Base-by-base conservation (phyloP, 2,329 filamentous ascomycete genomes). In the Aspergillus cejpii region DNA sequence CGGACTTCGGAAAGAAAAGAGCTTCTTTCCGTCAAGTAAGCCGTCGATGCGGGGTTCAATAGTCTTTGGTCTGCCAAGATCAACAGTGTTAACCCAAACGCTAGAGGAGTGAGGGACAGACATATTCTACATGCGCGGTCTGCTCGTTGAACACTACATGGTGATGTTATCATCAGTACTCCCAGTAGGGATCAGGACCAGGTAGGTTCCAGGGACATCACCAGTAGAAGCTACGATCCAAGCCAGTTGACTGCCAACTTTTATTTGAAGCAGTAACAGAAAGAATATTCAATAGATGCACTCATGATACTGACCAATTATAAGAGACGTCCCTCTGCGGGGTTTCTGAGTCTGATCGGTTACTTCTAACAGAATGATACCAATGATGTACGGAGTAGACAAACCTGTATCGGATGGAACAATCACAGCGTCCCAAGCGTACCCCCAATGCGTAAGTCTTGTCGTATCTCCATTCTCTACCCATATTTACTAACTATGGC, bases 131-230 rank as follows among this genome's bases (percentile, higher is more conserved):
- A 82, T 74, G 78, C 12, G 68, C 67, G 2, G 78, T 79, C 59
- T 88, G 87, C 40, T 84, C 81, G 69, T 92, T 88, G 66, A 90
- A 94, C 1, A 88, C 84, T 69, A 58, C 2, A 41, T 61, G 3
- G 64, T 62, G 28, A 67, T 58, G 3, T 60, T 40, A 43, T 70
- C 70, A 57, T 66, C 70, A 21, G 61, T 61, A 5, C 60, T 57
- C n/a, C n/a, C n/a, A n/a, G n/a, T n/a, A n/a, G n/a, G n/a, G n/a
- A n/a, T n/a, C n/a, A n/a, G n/a, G n/a, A n/a, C n/a, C n/a, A n/a
- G n/a, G n/a, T n/a, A n/a, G n/a, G 42, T 71, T 68, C 20, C 65
- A 64, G 2, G 68, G 70, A 45, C 65, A 69, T 44, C 61, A 64
- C 65, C 67, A 70, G 45, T 71, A 79, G 48, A 74, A 75, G 19